Evolutionary conservation across 75 land plant species (phyloP).

Genomic region (Sequoiadendron giganteum): DNA sequence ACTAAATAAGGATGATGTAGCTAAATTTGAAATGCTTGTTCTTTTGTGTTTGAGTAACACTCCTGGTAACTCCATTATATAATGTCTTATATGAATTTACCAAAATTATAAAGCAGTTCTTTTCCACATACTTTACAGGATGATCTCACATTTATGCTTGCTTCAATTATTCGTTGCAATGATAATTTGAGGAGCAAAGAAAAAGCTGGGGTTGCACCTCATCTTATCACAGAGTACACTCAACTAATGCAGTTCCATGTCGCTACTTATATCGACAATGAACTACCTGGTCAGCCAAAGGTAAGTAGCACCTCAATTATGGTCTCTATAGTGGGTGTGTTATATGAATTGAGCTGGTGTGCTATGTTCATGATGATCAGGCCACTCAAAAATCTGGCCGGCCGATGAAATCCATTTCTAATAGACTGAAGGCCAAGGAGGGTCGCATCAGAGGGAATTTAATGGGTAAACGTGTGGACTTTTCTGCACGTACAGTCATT

Average conservation of each 20-base stretch:
- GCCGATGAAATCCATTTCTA: conserved; percentile 97
- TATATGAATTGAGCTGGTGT: not conserved
- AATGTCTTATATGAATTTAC: not conserved
- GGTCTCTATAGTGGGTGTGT: not conserved
- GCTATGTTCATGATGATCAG: conserved; percentile 23
- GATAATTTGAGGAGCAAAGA: conserved; percentile 88
- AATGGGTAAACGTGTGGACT: conserved; percentile 99
- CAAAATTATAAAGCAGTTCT: not conserved
- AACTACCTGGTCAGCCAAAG: conserved; percentile 98
- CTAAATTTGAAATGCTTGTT: not conserved
- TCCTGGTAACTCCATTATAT: not conserved
- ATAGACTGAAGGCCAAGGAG: conserved; percentile 97
- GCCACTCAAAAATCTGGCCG: conserved; percentile 96
- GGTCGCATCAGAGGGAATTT: conserved; percentile 97
- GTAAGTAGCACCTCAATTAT: conserved; percentile 30
- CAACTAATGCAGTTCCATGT: conserved; percentile 94
- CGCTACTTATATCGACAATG: conserved; percentile 99
- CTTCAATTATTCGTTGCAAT: conserved; percentile 94
- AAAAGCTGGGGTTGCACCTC: conserved; percentile 93
- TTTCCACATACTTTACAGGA: conserved; percentile 58
- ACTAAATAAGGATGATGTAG: not conserved
- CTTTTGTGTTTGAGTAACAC: not conserved
- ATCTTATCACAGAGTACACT: conserved; percentile 89
- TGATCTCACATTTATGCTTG: conserved; percentile 94
- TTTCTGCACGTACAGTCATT: conserved; percentile 99